A percentile compares a stretch with the other conserved stretches of the same genome.
phyloP scores from a whole-genome alignment of 768 basidiomycete species.

The Paxillus ammoniavirescens region DNA sequence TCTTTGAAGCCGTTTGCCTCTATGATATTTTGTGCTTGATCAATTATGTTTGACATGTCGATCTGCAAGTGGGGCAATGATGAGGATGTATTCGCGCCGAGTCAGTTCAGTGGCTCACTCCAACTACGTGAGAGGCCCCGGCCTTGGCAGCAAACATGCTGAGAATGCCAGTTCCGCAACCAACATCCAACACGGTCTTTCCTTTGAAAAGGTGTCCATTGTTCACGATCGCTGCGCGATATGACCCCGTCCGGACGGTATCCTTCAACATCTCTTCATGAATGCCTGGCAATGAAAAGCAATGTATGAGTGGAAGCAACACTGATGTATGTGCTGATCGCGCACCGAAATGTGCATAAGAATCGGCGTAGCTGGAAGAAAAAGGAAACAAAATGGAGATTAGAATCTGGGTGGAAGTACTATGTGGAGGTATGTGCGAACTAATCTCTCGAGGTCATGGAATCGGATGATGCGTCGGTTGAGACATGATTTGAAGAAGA shows the following conservation, averaged over 20 bases:
- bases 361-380: conserved; percentile 82
- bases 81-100: conserved; percentile 7
- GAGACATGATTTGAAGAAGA: conserved; percentile 24
- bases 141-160: conserved; percentile 98
- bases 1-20: conserved; percentile 96
- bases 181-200: conserved; percentile 96
- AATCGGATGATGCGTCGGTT: conserved; percentile 25
- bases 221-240: conserved; percentile 91
- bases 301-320: conserved; percentile 5
- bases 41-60: conserved; percentile 99
- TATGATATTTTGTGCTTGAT: conserved; percentile 96
- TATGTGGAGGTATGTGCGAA: conserved; percentile 45
- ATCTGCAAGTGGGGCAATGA: conserved; percentile 51
- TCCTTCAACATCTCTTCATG: conserved; percentile 99
- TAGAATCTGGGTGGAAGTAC: conserved; percentile 31
- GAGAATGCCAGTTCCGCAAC: conserved; percentile 96
- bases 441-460: conserved; percentile 90
- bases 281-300: conserved; percentile 58
- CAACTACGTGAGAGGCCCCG: conserved; percentile 91
- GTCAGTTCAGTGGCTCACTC: conserved; percentile 49
- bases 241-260: conserved; percentile 89
- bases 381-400: conserved; percentile 34
- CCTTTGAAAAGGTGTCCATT: conserved; percentile 95
- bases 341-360: conserved; percentile 92
- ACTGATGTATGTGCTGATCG: conserved; percentile 5